phyloP scores from a whole-genome alignment of 2,329 filamentous ascomycete species.

The Colletotrichum incanum region DNA sequence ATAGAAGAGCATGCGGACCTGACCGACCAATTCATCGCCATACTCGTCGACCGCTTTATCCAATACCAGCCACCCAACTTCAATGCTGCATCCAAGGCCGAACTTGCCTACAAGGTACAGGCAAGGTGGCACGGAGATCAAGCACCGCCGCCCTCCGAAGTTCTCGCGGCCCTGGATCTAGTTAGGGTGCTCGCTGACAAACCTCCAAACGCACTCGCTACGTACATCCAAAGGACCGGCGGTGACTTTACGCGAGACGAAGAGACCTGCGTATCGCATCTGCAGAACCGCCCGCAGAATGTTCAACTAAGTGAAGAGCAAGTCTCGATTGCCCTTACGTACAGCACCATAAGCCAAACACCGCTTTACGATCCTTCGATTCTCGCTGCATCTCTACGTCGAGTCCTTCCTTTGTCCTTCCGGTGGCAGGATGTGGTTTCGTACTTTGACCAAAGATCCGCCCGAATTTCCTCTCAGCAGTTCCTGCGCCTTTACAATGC shows the following conservation, averaged over 20 bases:
- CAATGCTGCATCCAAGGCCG: constrained; percentile 80
- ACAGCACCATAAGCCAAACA: constrained; percentile 72
- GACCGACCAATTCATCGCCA: constrained; percentile 79
- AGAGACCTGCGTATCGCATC: constrained; percentile 72
- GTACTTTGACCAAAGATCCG: constrained; percentile 84
- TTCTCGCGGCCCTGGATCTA: constrained; percentile 80
- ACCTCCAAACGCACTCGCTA: constrained; percentile 70
- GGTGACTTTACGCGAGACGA: constrained; percentile 82
- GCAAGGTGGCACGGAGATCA: constrained; percentile 78
- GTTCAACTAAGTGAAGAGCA: constrained; percentile 84
- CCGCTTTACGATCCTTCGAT: constrained; percentile 67
- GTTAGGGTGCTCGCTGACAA: constrained; percentile 75
- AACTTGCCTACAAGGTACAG: constrained; percentile 76
- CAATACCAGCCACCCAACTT: constrained; percentile 90
- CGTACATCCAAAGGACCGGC: constrained; percentile 82
- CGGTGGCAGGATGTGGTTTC: constrained; percentile 80
- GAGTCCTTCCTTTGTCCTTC: constrained; percentile 76
- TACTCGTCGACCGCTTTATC: constrained; percentile 88
- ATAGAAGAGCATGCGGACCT: constrained; percentile 77
- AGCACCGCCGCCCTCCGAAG: constrained; percentile 74
- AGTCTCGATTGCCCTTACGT: constrained; percentile 84
- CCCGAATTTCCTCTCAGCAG: constrained; percentile 83
- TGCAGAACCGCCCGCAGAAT: constrained; percentile 67
- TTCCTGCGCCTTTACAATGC: constrained; percentile 88
- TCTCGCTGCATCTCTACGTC: constrained; percentile 74